Percentiles rank a stretch among this genome's conserved stretches.
phyloP scores from a whole-genome alignment of 371 early-diverging fungal genomes.

The Mortierella sp. region DNA sequence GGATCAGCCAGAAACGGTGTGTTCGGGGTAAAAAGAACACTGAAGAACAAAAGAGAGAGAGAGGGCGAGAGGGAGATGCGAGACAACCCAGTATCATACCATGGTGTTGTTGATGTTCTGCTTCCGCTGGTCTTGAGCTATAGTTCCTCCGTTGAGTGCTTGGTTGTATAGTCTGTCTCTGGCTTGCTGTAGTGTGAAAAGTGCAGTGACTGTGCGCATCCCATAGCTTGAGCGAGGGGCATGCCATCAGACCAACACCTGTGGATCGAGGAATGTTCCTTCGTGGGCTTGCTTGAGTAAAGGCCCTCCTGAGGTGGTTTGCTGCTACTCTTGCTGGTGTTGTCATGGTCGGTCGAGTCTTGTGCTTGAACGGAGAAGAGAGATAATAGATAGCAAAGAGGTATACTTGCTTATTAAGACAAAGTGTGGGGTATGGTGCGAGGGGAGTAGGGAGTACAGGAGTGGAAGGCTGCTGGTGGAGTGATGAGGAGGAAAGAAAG shows the following conservation, averaged over 20 bases:
- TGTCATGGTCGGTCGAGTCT: not conserved
- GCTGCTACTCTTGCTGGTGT: slow-evolving; percentile 1
- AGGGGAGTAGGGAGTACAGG: too few species aligned
- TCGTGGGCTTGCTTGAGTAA: too few species aligned
- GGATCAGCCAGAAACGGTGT: too few species aligned
- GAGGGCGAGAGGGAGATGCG: not conserved
- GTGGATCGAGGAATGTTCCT: not conserved
- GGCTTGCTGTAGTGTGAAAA: slow-evolving; percentile 2
- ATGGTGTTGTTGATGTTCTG: slow-evolving; percentile 18
- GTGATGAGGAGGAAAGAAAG: too few species aligned
- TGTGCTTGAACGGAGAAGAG: not conserved
- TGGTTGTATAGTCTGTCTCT: not conserved
- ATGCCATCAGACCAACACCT: slow-evolving; percentile 2
- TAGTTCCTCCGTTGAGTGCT: not conserved
- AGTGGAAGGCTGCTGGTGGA: too few species aligned
- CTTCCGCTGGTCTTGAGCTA: slow-evolving; percentile 16
- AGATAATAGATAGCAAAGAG: not conserved
- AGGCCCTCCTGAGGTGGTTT: not conserved
- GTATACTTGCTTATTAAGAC: too few species aligned
- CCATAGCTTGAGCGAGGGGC: slow-evolving; percentile 6
- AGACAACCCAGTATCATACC: slow-evolving; percentile 1
- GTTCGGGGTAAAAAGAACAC: too few species aligned
- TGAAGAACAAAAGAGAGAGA: too few species aligned
- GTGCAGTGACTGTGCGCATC: not conserved
- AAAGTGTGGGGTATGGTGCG: too few species aligned